Conservation (phyloP, 768 basidiomycete species). For the Rubroboletus satanas region DNA sequence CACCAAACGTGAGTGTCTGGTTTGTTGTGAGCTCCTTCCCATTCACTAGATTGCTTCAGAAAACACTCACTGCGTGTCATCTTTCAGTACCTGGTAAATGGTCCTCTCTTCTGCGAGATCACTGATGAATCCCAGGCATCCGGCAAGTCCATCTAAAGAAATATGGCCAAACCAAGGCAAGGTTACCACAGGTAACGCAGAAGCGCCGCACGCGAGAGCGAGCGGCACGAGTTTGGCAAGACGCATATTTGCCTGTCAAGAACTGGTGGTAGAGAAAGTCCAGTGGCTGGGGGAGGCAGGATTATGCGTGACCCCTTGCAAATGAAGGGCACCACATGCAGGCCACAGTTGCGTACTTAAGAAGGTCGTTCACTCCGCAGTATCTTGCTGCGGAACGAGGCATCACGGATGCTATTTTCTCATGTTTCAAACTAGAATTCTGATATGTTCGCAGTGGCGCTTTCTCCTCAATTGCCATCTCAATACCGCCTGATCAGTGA, state of each 20-base stretch:
- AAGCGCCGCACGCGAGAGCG: constrained; percentile 8
- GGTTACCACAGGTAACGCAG: constrained; percentile 17
- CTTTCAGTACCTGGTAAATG: constrained; percentile 11
- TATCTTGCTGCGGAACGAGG: constrained; percentile 1
- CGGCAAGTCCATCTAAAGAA: constrained; percentile 8
- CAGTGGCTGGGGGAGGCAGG: background rate
- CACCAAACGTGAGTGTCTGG: constrained; percentile 12
- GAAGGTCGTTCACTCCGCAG: constrained; percentile 4
- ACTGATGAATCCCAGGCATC: constrained; percentile 4
- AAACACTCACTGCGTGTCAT: constrained; percentile 7
- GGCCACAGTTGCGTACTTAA: no score
- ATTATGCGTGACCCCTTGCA: background rate
- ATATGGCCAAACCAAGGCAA: constrained; percentile 27
- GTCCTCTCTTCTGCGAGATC: constrained; percentile 1
- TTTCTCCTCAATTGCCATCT: background rate
- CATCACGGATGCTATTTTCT: background rate
- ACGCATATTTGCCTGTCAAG: constrained; percentile 15
- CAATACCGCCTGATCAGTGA: background rate
- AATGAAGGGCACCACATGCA: background rate
- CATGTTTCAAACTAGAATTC: background rate
- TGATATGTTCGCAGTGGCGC: no score
- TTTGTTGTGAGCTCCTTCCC: background rate
- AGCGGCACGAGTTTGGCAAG: constrained; percentile 5
- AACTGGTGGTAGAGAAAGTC: background rate
- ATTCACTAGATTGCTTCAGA: background rate